phyloP scores from a whole-genome alignment of 1,139 yeast genomes.

The Saccharomyces pastorianus region DNA sequence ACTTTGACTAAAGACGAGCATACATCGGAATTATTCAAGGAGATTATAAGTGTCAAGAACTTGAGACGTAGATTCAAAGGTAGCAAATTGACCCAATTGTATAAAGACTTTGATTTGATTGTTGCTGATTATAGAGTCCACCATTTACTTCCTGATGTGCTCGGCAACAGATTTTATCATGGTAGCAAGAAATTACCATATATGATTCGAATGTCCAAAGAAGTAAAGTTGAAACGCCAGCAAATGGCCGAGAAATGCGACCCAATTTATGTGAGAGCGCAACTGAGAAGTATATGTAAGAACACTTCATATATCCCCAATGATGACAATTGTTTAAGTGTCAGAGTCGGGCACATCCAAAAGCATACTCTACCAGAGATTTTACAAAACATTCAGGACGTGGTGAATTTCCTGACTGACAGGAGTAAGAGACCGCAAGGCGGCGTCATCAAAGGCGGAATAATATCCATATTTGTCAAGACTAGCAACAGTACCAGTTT shows the following conservation, averaged over 20 bases:
- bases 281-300: constrained; percentile 51
- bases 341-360: constrained; percentile 46
- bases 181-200: constrained; percentile 52
- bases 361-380: constrained; percentile 38
- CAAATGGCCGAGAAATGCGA: constrained; percentile 35
- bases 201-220: constrained; percentile 57
- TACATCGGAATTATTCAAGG: constrained; percentile 52
- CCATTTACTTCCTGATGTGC: constrained; percentile 46
- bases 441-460: constrained; percentile 42
- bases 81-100: constrained; percentile 40
- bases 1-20: constrained; percentile 38
- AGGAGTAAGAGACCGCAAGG: constrained; percentile 48
- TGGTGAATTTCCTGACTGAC: constrained; percentile 44
- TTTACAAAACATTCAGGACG: constrained; percentile 47
- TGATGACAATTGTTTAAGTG: constrained; percentile 37
- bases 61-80: constrained; percentile 42
- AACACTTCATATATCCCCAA: constrained; percentile 58
- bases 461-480: constrained; percentile 50
- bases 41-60: constrained; percentile 50
- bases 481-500: constrained; percentile 58
- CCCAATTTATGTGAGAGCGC: constrained; percentile 52
- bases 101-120: constrained; percentile 55
- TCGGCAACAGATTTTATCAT: constrained; percentile 52
- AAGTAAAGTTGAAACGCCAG: constrained; percentile 34
- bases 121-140: constrained; percentile 60